These are phyloP conservation scores for Amanita phalloides DNA, from an alignment of 768 basidiomycete genomes.

Conservation along the genomic window DNA sequence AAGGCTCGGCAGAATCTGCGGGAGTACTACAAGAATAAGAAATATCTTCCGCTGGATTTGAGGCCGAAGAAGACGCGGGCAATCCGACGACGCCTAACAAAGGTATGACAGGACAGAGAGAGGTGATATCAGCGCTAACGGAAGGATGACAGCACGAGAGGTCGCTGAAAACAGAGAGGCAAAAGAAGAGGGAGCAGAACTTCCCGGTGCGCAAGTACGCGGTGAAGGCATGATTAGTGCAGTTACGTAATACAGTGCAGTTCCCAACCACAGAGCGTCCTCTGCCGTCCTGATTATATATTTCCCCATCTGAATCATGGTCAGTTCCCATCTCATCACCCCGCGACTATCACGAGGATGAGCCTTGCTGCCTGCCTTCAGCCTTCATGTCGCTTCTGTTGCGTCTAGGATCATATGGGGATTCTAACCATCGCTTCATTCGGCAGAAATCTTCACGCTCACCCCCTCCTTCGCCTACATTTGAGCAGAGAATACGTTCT, in stretches of 20 bases:
- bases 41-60: constrained; percentile 94
- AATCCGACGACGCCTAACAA: constrained; percentile 89
- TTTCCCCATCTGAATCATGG: constrained; percentile 5
- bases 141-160: constrained; percentile 53
- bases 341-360: neutral
- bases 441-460: constrained; percentile 33
- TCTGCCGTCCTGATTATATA: neutral
- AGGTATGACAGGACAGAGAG: constrained; percentile 36
- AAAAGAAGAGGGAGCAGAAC: constrained; percentile 90
- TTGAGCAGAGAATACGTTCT: constrained; percentile 28
- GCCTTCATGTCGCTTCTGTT: constrained; percentile 36
- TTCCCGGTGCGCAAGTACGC: constrained; percentile 93
- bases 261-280: neutral
- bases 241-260: constrained; percentile 1
- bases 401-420: constrained; percentile 31
- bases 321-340: constrained; percentile 8
- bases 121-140: neutral
- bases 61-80: constrained; percentile 97
- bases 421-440: constrained; percentile 24
- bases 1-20: constrained; percentile 95
- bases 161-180: constrained; percentile 82
- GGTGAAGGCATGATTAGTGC: constrained; percentile 65
- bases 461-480: constrained; percentile 38
- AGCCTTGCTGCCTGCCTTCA: constrained; percentile 5
- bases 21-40: constrained; percentile 97